Conservation (phyloP, 139 green algal genomes). For the Eudorina sp. region DNA sequence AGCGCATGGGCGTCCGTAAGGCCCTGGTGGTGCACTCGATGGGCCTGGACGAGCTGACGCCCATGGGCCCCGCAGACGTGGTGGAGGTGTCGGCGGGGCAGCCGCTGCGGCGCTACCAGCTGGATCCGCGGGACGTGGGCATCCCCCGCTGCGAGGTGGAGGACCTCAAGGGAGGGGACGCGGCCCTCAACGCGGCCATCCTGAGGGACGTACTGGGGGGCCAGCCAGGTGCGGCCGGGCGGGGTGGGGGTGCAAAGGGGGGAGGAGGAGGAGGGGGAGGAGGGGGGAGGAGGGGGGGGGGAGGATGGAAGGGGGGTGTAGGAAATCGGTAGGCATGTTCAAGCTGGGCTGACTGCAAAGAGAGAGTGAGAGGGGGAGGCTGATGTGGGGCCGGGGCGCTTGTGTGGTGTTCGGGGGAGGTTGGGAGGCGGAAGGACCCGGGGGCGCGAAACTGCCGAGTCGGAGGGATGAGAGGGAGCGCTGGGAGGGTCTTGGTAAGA, state of each 20-base stretch:
- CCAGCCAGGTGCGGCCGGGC: slow-evolving; percentile 55
- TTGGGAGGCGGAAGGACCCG: too few relatives aligned
- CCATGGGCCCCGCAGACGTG: slow-evolving; percentile 93
- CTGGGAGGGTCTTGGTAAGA: too few relatives aligned
- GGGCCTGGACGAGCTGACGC: slow-evolving; percentile 98
- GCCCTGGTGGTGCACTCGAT: slow-evolving; percentile 96
- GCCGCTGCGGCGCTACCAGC: slow-evolving; percentile 58
- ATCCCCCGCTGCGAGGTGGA: slow-evolving; percentile 92
- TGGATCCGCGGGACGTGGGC: slow-evolving; percentile 89
- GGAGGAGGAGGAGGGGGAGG: neutral
- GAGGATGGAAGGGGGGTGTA: neutral
- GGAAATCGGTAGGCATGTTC: too few relatives aligned
- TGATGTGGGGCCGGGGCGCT: too few relatives aligned
- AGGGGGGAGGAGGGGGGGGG: neutral
- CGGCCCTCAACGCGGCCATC: slow-evolving; percentile 90
- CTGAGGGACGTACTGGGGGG: slow-evolving; percentile 93
- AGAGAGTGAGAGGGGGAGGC: too few relatives aligned
- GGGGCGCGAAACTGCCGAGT: too few relatives aligned
- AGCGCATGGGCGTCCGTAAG: slow-evolving; percentile 84
- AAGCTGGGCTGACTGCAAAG: too few relatives aligned
- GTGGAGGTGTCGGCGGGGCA: slow-evolving; percentile 83
- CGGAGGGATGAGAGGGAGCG: too few relatives aligned
- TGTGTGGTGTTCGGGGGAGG: too few relatives aligned
- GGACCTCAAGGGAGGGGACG: slow-evolving; percentile 94
- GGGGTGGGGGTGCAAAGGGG: neutral